Conservation (phyloP, 2,329 filamentous ascomycete genomes). For the Aureobasidium mangrovei region DNA sequence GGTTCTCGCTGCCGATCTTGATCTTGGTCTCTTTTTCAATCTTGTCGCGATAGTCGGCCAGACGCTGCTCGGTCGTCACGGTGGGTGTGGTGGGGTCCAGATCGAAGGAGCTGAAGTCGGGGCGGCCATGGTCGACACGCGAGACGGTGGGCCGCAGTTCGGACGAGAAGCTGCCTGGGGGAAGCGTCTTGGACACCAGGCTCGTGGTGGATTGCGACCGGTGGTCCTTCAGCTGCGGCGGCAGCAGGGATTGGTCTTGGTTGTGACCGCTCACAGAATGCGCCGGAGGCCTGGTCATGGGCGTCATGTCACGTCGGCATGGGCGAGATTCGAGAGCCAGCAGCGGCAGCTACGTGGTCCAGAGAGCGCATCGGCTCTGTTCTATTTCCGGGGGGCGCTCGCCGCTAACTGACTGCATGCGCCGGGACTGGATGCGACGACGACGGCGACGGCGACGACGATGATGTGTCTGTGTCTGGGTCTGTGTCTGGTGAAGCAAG, state of each 20-base stretch:
- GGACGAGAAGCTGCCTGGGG: slow-evolving; percentile 78
- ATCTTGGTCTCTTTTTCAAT: slow-evolving; percentile 97
- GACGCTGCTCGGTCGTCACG: slow-evolving; percentile 57
- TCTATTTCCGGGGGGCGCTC: neutral
- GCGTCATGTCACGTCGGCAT: slow-evolving; percentile 12
- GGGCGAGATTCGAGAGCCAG: slow-evolving; percentile 1
- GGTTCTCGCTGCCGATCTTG: slow-evolving; percentile 93
- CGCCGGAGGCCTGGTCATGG: slow-evolving; percentile 8
- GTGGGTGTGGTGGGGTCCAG: slow-evolving; percentile 47
- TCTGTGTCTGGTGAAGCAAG: too few relatives aligned
- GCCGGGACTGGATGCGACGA: neutral
- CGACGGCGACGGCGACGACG: too few relatives aligned
- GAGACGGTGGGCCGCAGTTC: slow-evolving; percentile 68
- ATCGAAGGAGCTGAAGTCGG: slow-evolving; percentile 47
- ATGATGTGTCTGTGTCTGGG: too few relatives aligned
- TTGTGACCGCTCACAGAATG: slow-evolving; percentile 12
- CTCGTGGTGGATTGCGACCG: slow-evolving; percentile 48
- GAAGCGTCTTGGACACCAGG: slow-evolving; percentile 53
- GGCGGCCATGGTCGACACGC: slow-evolving; percentile 49
- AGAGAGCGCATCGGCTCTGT: slow-evolving; percentile 10
- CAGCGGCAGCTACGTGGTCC: slow-evolving; percentile 9
- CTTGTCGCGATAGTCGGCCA: slow-evolving; percentile 68
- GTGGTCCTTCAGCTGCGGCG: slow-evolving; percentile 41
- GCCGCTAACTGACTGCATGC: neutral
- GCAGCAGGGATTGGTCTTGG: slow-evolving; percentile 22